Percentiles rank a stretch among this genome's conserved stretches.
phyloP scores from a whole-genome alignment of 495 filamentous ascomycete species.

The Penicillium desertorum region DNA sequence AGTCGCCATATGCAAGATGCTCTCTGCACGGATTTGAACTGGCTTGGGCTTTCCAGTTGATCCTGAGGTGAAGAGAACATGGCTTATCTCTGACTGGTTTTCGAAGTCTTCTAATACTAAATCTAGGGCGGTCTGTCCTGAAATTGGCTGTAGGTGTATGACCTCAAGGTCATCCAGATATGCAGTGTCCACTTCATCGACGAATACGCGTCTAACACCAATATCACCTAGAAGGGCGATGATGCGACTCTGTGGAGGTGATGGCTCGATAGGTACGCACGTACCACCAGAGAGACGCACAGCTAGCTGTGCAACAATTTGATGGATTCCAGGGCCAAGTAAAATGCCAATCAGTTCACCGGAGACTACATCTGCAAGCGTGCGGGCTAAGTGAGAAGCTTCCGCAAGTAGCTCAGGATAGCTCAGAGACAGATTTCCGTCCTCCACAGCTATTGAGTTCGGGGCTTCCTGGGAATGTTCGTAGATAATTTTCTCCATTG shows the following conservation, averaged over 20 bases:
- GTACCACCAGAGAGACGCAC: background rate
- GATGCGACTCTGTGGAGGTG: background rate
- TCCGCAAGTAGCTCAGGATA: background rate
- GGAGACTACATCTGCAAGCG: background rate
- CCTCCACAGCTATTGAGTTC: too few relatives aligned
- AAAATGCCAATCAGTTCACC: background rate
- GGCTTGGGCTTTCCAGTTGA: slow-evolving; percentile 24
- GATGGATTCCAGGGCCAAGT: background rate
- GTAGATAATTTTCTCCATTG: too few relatives aligned
- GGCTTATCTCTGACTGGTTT: slow-evolving; percentile 1
- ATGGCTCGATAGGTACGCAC: background rate
- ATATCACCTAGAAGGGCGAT: background rate
- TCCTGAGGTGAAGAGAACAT: slow-evolving; percentile 18
- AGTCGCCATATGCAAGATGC: slow-evolving; percentile 4
- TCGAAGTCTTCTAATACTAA: too few relatives aligned
- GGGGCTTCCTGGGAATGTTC: too few relatives aligned
- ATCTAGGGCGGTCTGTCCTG: too few relatives aligned
- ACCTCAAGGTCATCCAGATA: too few relatives aligned
- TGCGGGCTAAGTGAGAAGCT: background rate
- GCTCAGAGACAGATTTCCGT: background rate
- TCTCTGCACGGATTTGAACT: slow-evolving; percentile 2
- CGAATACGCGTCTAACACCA: background rate
- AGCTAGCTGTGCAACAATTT: background rate
- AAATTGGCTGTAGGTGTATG: too few relatives aligned
- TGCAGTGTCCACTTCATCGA: background rate